These are phyloP conservation scores for Amanita muscaria DNA, from an alignment of 768 basidiomycete genomes.

Conservation along the genomic window DNA sequence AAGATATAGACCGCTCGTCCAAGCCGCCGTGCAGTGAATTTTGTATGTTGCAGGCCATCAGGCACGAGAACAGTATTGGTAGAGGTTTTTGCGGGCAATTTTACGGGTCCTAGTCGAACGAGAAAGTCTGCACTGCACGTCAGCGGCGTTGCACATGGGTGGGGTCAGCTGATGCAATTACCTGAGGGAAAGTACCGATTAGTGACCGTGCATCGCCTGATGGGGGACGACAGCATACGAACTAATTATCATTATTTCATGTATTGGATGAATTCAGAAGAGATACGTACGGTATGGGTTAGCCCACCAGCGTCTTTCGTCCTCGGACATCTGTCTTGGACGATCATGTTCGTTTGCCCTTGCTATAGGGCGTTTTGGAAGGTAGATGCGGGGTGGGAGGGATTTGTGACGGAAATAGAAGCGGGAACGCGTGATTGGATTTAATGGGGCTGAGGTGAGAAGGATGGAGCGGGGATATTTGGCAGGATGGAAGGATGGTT, in stretches of 20 bases:
- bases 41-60: constrained; percentile 60
- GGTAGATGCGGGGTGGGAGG: constrained; percentile 38
- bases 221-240: constrained; percentile 54
- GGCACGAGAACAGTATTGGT: constrained; percentile 24
- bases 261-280: constrained; percentile 11
- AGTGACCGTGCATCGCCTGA: constrained; percentile 48
- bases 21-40: constrained; percentile 40
- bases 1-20: constrained; percentile 45
- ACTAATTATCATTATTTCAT: constrained; percentile 10
- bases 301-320: constrained; percentile 62
- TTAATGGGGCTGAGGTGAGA: constrained; percentile 31
- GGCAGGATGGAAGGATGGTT: constrained; percentile 37
- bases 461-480: constrained; percentile 51
- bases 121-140: constrained; percentile 44
- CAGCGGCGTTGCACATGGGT: not conserved
- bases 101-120: constrained; percentile 46
- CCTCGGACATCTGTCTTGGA: constrained; percentile 49
- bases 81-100: constrained; percentile 23
- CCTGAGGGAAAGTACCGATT: constrained; percentile 48
- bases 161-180: constrained; percentile 17
- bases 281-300: constrained; percentile 61
- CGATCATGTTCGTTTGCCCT: constrained; percentile 22
- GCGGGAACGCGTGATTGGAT: constrained; percentile 44
- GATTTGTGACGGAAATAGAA: constrained; percentile 49
- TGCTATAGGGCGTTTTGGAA: constrained; percentile 20